phyloP scores from a whole-genome alignment of 78 protist genomes.

The Chrysochromulina parva region DNA sequence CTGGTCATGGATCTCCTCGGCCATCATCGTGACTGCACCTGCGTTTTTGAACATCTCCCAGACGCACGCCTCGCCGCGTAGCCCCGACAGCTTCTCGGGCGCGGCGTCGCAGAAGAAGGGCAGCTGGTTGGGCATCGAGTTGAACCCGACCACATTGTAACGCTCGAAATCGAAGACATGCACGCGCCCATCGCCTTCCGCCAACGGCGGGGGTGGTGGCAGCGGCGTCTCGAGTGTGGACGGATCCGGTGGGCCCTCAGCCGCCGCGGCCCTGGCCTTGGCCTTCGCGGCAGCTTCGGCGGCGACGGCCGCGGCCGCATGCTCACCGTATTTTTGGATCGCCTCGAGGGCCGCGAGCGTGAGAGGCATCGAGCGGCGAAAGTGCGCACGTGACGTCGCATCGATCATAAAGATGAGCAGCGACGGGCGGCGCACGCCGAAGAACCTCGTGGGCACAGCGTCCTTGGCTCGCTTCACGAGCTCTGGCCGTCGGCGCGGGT shows the following conservation, averaged over 20 bases:
- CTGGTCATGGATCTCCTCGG: background rate
- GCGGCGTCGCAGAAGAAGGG: background rate
- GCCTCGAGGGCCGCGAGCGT: background rate
- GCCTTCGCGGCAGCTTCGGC: background rate
- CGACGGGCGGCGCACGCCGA: background rate
- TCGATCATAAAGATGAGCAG: background rate
- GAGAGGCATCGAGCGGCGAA: background rate
- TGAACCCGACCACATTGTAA: background rate
- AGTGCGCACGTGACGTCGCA: constrained; percentile 6
- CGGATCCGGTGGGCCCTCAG: too few relatives aligned
- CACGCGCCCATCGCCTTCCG: background rate
- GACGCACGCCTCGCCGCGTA: background rate
- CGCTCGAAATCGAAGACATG: constrained; percentile 3
- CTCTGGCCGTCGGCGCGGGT: background rate
- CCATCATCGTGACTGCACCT: background rate
- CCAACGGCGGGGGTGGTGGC: too few relatives aligned
- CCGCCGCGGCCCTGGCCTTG: too few relatives aligned
- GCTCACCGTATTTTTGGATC: too few relatives aligned
- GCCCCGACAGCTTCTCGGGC: background rate
- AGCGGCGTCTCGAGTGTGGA: too few relatives aligned
- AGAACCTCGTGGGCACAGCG: background rate
- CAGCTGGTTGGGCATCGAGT: constrained; percentile 14
- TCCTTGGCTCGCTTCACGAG: background rate
- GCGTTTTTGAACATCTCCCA: background rate
- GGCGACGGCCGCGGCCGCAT: background rate